A percentile compares a stretch with the other conserved stretches of the same genome.
These are phyloP conservation scores for Kazachstania sp. DNA, from an alignment of 1,139 yeast species.

Conservation along the genomic window DNA sequence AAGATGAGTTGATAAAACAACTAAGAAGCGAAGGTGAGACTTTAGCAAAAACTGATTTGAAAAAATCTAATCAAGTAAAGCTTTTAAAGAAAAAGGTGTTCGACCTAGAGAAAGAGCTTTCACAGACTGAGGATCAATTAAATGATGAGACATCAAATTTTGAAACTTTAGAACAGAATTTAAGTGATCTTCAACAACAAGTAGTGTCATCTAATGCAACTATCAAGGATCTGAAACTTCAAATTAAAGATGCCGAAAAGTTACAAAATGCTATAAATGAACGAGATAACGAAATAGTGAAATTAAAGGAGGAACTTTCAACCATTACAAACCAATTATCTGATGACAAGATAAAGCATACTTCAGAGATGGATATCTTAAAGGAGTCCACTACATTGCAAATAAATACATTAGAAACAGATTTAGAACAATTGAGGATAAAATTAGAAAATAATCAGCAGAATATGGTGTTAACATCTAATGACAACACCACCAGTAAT, in stretches of 20 bases:
- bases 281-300: slow-evolving; percentile 27
- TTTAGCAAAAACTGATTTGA: slow-evolving; percentile 65
- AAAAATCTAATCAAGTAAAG: slow-evolving; percentile 59
- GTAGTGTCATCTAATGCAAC: slow-evolving; percentile 19
- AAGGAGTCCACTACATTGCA: slow-evolving; percentile 21
- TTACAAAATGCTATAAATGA: slow-evolving; percentile 2
- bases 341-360: slow-evolving; percentile 20
- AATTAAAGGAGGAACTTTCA: slow-evolving; percentile 33
- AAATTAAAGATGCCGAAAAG: slow-evolving; percentile 24
- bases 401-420: slow-evolving; percentile 32
- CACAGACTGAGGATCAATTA: slow-evolving; percentile 27
- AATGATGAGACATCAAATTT: slow-evolving; percentile 8
- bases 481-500: background rate
- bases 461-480: too few relatives aligned
- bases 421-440: slow-evolving; percentile 37
- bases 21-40: slow-evolving; percentile 73
- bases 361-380: slow-evolving; percentile 20
- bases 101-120: slow-evolving; percentile 41
- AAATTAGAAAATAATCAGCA: slow-evolving; percentile 28
- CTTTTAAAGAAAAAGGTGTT: slow-evolving; percentile 40
- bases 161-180: background rate
- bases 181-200: background rate
- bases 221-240: slow-evolving; percentile 9
- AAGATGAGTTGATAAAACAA: slow-evolving; percentile 35
- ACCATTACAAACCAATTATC: slow-evolving; percentile 8